phyloP scores from a whole-genome alignment of 2,329 filamentous ascomycete genomes.

The Fonsecaea nubica region DNA sequence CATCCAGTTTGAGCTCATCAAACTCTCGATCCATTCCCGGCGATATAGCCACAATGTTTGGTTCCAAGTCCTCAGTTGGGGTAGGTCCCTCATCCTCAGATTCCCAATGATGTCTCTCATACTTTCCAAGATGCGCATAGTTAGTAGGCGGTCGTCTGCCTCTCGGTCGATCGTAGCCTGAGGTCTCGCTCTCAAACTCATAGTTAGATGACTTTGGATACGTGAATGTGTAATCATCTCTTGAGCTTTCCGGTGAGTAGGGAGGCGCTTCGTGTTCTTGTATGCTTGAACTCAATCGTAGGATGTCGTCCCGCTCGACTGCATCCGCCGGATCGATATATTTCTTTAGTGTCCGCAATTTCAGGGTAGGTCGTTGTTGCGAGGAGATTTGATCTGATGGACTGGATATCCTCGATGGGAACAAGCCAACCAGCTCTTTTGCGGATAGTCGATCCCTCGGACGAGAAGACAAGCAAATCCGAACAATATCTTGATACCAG shows the following conservation, averaged over 20 bases:
- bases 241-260: conserved; percentile 40
- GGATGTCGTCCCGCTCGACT: conserved; percentile 41
- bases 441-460: conserved; percentile 78
- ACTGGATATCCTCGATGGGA: conserved; percentile 57
- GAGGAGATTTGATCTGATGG: conserved; percentile 15
- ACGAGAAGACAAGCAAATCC: conserved; percentile 75
- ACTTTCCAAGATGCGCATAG: conserved; percentile 30
- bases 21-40: conserved; percentile 35
- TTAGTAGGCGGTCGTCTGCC: conserved; percentile 37
- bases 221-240: conserved; percentile 40
- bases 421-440: conserved; percentile 70
- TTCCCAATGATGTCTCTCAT: conserved; percentile 35
- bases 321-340: conserved; percentile 41
- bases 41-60: conserved; percentile 36
- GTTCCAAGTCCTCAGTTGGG: conserved; percentile 32
- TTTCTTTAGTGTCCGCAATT: conserved; percentile 29
- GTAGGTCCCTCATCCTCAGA: conserved; percentile 19
- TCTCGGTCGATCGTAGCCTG: conserved; percentile 36
- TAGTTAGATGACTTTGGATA: conserved; percentile 41
- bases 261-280: conserved; percentile 18
- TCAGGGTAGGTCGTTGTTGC: conserved; percentile 30
- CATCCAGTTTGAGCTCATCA: conserved; percentile 38
- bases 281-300: conserved; percentile 31
- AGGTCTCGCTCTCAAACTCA: conserved; percentile 37
- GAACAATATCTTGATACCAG: conserved; percentile 79